Conservation (phyloP, 1,284 basidiomycete species). For the Xanthoconium separans region DNA sequence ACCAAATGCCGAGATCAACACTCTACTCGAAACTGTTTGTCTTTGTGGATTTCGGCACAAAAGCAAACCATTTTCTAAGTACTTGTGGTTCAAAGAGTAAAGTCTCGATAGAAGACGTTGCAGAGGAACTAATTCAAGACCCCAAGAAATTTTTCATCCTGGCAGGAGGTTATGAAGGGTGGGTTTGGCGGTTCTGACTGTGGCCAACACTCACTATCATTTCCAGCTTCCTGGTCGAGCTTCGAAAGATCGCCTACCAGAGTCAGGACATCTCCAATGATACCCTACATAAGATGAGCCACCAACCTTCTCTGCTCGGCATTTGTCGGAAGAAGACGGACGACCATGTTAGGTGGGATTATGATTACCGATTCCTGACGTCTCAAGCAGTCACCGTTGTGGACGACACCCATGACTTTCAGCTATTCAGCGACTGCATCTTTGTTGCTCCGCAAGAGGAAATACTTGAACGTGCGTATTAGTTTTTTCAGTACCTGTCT, state of each 20-base stretch:
- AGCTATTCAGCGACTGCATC: not conserved
- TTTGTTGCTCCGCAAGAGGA: slow-evolving; percentile 3
- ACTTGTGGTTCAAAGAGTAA: slow-evolving; percentile 1
- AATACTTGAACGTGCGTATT: not conserved
- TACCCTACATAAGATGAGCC: not conserved
- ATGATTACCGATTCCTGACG: not conserved
- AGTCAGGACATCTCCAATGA: not conserved
- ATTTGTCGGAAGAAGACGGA: not conserved
- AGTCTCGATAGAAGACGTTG: not conserved
- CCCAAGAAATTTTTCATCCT: not conserved
- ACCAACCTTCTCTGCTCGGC: not conserved
- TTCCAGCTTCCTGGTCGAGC: slow-evolving; percentile 3
- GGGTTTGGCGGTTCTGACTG: not conserved
- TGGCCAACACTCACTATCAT: not conserved
- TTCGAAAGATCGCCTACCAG: not conserved
- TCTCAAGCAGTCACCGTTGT: not conserved
- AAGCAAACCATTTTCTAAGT: not conserved
- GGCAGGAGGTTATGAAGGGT: slow-evolving; percentile 1
- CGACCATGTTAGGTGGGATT: not conserved
- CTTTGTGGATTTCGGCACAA: not conserved
- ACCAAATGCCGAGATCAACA: not conserved
- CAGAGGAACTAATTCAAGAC: not conserved
- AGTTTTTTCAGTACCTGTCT: not conserved
- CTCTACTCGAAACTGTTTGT: not conserved
- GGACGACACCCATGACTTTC: slow-evolving; percentile 1